phyloP scores from a whole-genome alignment of 1,284 basidiomycete species.

The Fomitiporia mediterranea region DNA sequence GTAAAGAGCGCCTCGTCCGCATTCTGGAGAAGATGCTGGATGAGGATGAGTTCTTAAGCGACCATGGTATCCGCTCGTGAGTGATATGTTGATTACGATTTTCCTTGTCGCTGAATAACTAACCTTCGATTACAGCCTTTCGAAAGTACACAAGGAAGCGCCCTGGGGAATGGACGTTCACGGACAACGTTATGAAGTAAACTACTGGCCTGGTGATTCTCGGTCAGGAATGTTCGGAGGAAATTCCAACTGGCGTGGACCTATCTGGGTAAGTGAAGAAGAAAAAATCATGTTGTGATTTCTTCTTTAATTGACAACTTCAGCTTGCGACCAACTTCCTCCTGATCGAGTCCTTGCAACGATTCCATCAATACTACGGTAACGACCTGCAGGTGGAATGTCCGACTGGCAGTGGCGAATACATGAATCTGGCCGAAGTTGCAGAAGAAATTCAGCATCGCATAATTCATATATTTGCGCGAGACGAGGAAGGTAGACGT shows the following conservation, averaged over 20 bases:
- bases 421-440: constrained; percentile 89
- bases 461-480: constrained; percentile 93
- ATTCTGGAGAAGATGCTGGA: constrained; percentile 97
- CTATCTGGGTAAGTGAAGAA: constrained; percentile 64
- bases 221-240: constrained; percentile 98
- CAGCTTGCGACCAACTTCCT: constrained; percentile 96
- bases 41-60: constrained; percentile 93
- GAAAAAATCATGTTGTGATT: too few species aligned
- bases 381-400: constrained; percentile 86
- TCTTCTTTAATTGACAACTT: constrained; percentile 24
- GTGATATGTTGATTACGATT: constrained; percentile 29
- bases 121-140: constrained; percentile 49
- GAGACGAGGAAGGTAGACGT: constrained; percentile 80
- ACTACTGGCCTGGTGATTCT: constrained; percentile 98
- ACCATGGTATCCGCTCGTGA: constrained; percentile 92
- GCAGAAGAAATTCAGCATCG: constrained; percentile 98
- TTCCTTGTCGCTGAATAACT: neutral
- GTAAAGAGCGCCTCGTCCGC: constrained; percentile 82
- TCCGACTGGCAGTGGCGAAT: constrained; percentile 91
- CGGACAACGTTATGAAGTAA: constrained; percentile 87
- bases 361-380: constrained; percentile 97
- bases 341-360: constrained; percentile 88
- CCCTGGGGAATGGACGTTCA: constrained; percentile 96
- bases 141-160: constrained; percentile 84
- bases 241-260: constrained; percentile 94